Conservation (phyloP, 495 filamentous ascomycete genomes). For the Tetracladium setigerum region DNA sequence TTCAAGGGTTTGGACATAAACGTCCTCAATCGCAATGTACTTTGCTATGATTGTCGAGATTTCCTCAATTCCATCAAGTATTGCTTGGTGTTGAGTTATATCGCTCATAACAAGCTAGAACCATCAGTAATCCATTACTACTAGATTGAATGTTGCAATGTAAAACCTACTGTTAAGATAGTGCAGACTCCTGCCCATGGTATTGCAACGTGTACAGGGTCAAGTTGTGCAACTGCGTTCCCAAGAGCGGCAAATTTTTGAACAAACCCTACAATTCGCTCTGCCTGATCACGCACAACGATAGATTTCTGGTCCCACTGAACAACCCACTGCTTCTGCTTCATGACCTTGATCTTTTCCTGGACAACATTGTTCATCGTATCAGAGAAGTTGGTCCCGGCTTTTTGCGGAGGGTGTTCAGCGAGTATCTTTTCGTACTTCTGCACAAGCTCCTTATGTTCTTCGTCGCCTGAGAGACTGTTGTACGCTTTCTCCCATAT, state of each 20-base stretch:
- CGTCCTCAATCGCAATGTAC: slow-evolving; percentile 8
- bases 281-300: slow-evolving; percentile 9
- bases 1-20: slow-evolving; percentile 6
- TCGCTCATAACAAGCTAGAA: slow-evolving; percentile 5
- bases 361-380: slow-evolving; percentile 4
- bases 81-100: slow-evolving; percentile 1
- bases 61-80: slow-evolving; percentile 1
- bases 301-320: slow-evolving; percentile 8
- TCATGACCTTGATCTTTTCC: slow-evolving; percentile 6
- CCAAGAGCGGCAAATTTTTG: slow-evolving; percentile 5
- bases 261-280: slow-evolving; percentile 8
- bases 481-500: slow-evolving; percentile 7
- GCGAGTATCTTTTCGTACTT: slow-evolving; percentile 9
- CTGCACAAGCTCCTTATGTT: slow-evolving; percentile 2
- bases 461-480: not conserved
- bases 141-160: too few species aligned
- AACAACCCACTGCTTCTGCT: slow-evolving; percentile 11
- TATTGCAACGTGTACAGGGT: slow-evolving; percentile 6
- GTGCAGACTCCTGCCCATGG: slow-evolving; percentile 8
- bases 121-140: not conserved
- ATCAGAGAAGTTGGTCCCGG: not conserved
- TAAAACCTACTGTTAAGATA: not conserved
- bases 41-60: slow-evolving; percentile 5
- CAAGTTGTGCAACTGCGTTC: slow-evolving; percentile 4
- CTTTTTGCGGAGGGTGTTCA: not conserved